A percentile compares a stretch with the other conserved stretches of the same genome.
phyloP scores from a whole-genome alignment of 495 filamentous ascomycete species.

The Letharia lupina region DNA sequence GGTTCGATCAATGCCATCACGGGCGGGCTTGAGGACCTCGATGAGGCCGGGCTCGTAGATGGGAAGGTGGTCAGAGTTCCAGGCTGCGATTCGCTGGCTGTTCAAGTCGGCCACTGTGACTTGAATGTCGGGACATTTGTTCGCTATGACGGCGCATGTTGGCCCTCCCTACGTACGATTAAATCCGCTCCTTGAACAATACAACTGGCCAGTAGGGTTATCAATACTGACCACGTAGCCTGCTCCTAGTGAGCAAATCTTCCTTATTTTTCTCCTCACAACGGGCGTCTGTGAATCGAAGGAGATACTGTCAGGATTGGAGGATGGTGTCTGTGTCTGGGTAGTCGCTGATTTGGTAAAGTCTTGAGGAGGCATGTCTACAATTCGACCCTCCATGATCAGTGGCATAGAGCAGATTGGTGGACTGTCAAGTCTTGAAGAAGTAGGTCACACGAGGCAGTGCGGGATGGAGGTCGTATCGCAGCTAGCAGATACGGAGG shows the following conservation, averaged over 20 bases:
- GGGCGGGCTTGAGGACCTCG: constrained; percentile 55
- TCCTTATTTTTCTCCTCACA: constrained; percentile 11
- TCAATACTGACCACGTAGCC: constrained; percentile 16
- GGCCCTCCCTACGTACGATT: constrained; percentile 50
- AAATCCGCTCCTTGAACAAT: neutral
- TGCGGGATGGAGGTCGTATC: neutral
- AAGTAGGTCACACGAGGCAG: neutral
- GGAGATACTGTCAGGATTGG: neutral
- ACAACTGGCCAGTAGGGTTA: neutral
- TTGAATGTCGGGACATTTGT: constrained; percentile 56
- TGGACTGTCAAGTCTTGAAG: neutral
- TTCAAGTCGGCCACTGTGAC: constrained; percentile 70
- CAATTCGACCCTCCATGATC: neutral
- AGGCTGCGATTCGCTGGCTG: constrained; percentile 52
- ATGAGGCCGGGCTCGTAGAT: constrained; percentile 68
- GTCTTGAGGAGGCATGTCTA: neutral
- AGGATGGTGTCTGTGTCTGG: neutral
- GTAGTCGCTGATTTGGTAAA: neutral
- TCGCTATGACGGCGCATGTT: constrained; percentile 65
- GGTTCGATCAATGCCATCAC: constrained; percentile 42
- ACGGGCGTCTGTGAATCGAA: neutral
- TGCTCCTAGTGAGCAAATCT: constrained; percentile 18
- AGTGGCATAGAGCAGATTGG: neutral
- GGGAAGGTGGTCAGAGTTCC: constrained; percentile 66
- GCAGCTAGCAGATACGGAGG: neutral